Conservation (phyloP, 1,284 basidiomycete genomes). For the Meira miltonrushii region DNA sequence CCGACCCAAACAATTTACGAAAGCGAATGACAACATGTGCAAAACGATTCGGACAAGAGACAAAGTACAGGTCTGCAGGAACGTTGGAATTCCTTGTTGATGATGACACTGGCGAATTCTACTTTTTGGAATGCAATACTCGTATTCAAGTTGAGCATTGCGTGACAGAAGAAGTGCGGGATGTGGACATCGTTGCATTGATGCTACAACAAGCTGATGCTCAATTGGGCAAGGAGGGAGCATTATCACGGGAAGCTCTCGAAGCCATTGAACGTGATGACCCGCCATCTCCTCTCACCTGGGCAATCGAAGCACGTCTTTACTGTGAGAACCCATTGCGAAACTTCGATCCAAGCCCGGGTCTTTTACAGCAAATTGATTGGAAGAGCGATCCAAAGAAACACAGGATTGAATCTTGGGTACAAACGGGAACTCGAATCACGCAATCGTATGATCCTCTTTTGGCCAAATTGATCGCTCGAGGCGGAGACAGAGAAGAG, state of each 20-base stretch:
- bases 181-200: slow-evolving; percentile 13
- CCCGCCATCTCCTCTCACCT: slow-evolving; percentile 33
- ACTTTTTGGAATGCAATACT: slow-evolving; percentile 72
- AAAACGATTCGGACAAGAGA: slow-evolving; percentile 57
- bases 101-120: slow-evolving; percentile 60
- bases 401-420: slow-evolving; percentile 56
- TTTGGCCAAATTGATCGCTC: slow-evolving; percentile 56
- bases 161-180: slow-evolving; percentile 57
- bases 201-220: slow-evolving; percentile 9
- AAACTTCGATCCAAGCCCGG: slow-evolving; percentile 63
- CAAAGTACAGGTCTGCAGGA: slow-evolving; percentile 63
- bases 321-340: slow-evolving; percentile 66
- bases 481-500: slow-evolving; percentile 54
- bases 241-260: neutral
- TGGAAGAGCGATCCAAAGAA: slow-evolving; percentile 9
- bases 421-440: slow-evolving; percentile 59
- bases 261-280: slow-evolving; percentile 10
- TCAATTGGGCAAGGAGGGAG: neutral
- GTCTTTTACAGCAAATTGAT: slow-evolving; percentile 58
- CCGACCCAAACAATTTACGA: slow-evolving; percentile 6
- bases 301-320: slow-evolving; percentile 63
- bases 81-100: slow-evolving; percentile 69
- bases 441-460: slow-evolving; percentile 63
- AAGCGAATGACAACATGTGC: slow-evolving; percentile 60
- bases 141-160: slow-evolving; percentile 70